Conservation (phyloP, 352 stramenopile species). For the Globisporangium yorkense region DNA sequence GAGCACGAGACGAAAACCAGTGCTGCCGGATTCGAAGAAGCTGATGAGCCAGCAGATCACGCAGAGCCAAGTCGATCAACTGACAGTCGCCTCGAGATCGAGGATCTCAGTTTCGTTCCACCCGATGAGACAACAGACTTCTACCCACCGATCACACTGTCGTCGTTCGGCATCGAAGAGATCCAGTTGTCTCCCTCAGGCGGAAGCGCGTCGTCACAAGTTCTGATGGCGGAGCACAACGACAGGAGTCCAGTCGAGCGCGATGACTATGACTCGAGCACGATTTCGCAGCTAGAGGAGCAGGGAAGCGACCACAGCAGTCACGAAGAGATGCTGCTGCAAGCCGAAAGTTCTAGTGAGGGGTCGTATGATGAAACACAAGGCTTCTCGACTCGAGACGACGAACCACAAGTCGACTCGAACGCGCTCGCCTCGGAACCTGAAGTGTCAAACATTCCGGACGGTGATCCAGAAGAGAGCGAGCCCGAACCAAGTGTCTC, state of each 20-base stretch:
- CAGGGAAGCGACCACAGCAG: not conserved
- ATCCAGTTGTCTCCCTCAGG: conserved; percentile 31
- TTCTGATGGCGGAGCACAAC: not conserved
- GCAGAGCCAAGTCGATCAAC: not conserved
- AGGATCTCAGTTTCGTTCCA: not conserved
- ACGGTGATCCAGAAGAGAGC: not conserved
- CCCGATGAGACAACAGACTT: conserved; percentile 8
- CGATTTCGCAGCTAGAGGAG: not conserved
- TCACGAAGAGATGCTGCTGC: not conserved
- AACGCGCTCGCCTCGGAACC: not conserved
- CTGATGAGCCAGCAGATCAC: not conserved
- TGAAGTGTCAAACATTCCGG: not conserved
- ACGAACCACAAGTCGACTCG: not conserved
- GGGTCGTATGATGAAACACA: not conserved
- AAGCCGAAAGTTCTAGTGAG: not conserved
- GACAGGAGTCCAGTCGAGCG: not conserved
- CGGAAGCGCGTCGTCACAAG: not conserved
- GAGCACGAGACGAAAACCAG: not conserved
- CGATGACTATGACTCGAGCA: not conserved
- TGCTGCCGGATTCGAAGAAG: not conserved
- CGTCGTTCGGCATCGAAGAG: conserved; percentile 38
- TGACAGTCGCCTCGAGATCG: not conserved
- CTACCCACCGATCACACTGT: conserved; percentile 31
- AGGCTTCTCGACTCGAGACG: not conserved
- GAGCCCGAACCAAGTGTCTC: not conserved